These are phyloP conservation scores for Raddia distichophylla DNA, from an alignment of 176 grass and related monocot genomes.

Conservation along the genomic window DNA sequence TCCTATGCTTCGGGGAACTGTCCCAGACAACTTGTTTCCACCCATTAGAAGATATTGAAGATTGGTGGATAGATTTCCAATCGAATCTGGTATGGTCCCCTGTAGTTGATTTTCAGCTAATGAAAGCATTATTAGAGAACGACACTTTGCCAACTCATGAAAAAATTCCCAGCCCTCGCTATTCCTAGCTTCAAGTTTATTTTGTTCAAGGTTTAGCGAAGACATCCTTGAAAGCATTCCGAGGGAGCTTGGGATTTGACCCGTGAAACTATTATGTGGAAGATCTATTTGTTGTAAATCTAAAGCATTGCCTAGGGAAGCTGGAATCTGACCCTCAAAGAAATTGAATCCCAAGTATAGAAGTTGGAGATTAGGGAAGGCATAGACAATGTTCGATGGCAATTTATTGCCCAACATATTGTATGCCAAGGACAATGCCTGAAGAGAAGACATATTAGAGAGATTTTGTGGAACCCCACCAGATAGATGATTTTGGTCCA, in stretches of 20 bases:
- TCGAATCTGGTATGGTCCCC: conserved; percentile 5
- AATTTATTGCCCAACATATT: background rate
- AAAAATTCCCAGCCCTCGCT: conserved; percentile 40
- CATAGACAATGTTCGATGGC: background rate
- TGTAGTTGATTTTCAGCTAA: conserved; percentile 12
- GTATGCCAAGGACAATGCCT: accelerated
- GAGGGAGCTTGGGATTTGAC: conserved; percentile 21
- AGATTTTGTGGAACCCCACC: background rate
- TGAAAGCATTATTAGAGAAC: background rate
- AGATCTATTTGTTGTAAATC: background rate
- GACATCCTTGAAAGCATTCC: background rate
- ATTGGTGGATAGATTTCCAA: conserved; percentile 2
- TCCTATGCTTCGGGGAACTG: conserved; percentile 26
- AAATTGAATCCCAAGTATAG: background rate
- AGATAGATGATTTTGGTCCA: background rate
- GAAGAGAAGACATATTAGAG: background rate
- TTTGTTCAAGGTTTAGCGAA: background rate
- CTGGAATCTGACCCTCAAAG: conserved; percentile 30
- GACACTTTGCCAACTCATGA: conserved; percentile 12
- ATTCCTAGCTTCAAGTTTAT: conserved; percentile 38
- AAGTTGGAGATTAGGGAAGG: conserved; percentile 10
- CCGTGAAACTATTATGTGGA: background rate
- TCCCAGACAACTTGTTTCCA: background rate
- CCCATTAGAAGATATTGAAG: background rate
- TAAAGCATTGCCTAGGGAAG: conserved; percentile 34